These are phyloP conservation scores for Endoconidiophora laricicola DNA, from an alignment of 2,329 filamentous ascomycete genomes.

Conservation along the genomic window DNA sequence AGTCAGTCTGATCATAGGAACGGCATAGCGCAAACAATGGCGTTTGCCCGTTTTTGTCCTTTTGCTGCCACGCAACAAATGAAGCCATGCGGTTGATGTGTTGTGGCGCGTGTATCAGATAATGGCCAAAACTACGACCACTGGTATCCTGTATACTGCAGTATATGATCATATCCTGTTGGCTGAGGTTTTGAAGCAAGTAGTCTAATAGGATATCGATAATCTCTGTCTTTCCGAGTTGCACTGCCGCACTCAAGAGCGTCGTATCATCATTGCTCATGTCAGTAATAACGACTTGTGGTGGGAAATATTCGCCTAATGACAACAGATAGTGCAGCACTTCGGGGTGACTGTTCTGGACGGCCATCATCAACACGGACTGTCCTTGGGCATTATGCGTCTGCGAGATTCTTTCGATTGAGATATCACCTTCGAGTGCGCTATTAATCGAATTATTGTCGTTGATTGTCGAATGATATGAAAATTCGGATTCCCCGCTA, in stretches of 20 bases:
- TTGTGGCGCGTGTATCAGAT: slow-evolving; percentile 77
- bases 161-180: slow-evolving; percentile 46
- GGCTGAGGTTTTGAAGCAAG: slow-evolving; percentile 39
- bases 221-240: slow-evolving; percentile 59
- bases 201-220: slow-evolving; percentile 62
- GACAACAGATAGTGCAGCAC: slow-evolving; percentile 67
- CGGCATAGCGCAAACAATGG: slow-evolving; percentile 87
- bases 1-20: slow-evolving; percentile 84
- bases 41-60: slow-evolving; percentile 95
- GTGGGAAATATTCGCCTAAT: slow-evolving; percentile 58
- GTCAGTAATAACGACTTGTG: slow-evolving; percentile 58
- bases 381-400: slow-evolving; percentile 58
- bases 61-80: slow-evolving; percentile 72
- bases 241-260: slow-evolving; percentile 75
- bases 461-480: slow-evolving; percentile 61
- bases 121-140: slow-evolving; percentile 85
- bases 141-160: slow-evolving; percentile 62
- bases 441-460: slow-evolving; percentile 61
- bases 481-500: slow-evolving; percentile 59
- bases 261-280: slow-evolving; percentile 82
- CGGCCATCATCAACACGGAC: slow-evolving; percentile 75
- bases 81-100: slow-evolving; percentile 63
- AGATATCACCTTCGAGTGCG: slow-evolving; percentile 70
- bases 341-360: slow-evolving; percentile 54
- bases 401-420: slow-evolving; percentile 59